Evolutionary conservation across 176 grass and related monocot genomes (phyloP), one percentile per base, ranked within the genome.

Genomic region (Eremochloa ophiuroides): DNA sequence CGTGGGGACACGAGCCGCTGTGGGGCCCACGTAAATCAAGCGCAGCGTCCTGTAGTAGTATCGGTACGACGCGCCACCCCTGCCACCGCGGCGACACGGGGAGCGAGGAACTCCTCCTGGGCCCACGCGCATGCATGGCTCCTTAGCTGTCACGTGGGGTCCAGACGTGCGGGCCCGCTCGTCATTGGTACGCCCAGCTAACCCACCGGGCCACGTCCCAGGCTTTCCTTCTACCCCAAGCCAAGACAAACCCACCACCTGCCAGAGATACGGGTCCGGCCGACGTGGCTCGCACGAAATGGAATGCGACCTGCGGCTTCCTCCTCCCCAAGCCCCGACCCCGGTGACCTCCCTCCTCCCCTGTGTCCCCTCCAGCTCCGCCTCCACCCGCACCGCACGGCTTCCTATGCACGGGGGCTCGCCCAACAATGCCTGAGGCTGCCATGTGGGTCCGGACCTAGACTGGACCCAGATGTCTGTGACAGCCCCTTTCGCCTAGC

Each of bases 21-120:
- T 18, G 16, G 44, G 46, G 18, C 9, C 25, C 73, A n/a, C n/a
- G n/a, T n/a, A n/a, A n/a, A n/a, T n/a, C n/a, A n/a, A n/a, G n/a
- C n/a, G n/a, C n/a, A n/a, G n/a, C n/a, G n/a, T n/a, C n/a, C n/a
- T 10, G 39, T 41, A 10, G 39, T 41, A 41, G 39, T 11, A 41
- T 8, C 11, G n/a, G n/a, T n/a, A n/a, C n/a, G n/a, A 41, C 39
- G 39, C 39, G 39, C 9, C 38, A 39, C 8, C 38, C 38, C 38
- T 44, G 81, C 81, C 62, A 67, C 7, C 26, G 35, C 26, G 62
- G 62, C 26, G 47, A 84, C 61, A 29, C 47, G 62, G 43, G n/a
- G 25, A 58, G 50, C 62, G 25, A 55, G 71, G 62, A n/a, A 58
- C 30, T 4, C 1, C 11, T 17, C 15, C 46, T 6, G 13, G 15